Evolutionary conservation across 1,139 yeast species (phyloP), one percentile per base, ranked within the genome.

Genomic region (Scheffersomyces segobiensis): DNA sequence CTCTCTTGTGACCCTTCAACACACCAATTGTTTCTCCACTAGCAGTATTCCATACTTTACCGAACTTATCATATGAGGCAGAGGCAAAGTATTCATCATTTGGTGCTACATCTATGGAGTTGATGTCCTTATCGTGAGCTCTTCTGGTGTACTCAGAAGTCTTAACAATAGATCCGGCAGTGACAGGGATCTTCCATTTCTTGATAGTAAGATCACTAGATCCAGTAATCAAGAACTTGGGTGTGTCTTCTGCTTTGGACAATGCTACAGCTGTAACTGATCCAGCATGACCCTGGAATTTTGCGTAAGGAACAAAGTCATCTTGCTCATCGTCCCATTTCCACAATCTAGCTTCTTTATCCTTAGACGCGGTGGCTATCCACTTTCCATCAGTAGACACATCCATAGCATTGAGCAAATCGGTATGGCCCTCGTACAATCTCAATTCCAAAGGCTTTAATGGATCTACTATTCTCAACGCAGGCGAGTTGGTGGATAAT

Each of bases 101-200:
- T 14, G 98, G 97, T 6, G 98, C 83, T 2, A 95, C 81, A 63
- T 92, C 97, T 55, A 96, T 77, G 3, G 96, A 85, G 69, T 95
- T 96, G 60, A 95, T 93, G 72, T 95, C 98, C 72, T 95, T 95
- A 57, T 95, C 99, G 72, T 95, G 99, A 0, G 98, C 99, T 68
- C 95, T 86, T 78, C 98, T 85, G 0, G 99, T 95, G 73, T 89
- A 95, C 53, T 87, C 89, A 3, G 97, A 88, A 1, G 83, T 77
- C 58, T 76, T 81, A 12, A 85, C 76, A 3, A 72, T 66, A 0
- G 60, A 57, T 3, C 68, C 70, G 8, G 60, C 57, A 6, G 57
- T 68, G 57, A 76, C 77, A 18, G 93, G 96, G 42, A 91, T 81
- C 54, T 80, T 81, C 99, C 99, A 95, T 73, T 89, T 89, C 71